Evolutionary conservation across 139 green algal genomes (phyloP).

Genomic region (Chlamydomonas sp.): DNA sequence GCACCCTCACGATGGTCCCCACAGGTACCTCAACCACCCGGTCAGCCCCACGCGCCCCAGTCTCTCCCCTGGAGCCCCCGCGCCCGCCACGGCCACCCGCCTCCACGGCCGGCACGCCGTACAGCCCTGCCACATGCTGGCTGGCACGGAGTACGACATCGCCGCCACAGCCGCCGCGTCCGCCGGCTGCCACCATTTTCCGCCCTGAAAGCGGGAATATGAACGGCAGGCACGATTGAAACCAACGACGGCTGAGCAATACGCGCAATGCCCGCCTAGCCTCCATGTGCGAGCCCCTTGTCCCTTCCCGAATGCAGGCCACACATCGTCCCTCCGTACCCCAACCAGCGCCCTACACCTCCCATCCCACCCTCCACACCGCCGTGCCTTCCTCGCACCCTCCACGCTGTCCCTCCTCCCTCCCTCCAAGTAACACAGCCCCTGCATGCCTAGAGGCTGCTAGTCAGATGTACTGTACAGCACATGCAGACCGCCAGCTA

Average conservation of each 20-base stretch:
- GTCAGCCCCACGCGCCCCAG: not conserved
- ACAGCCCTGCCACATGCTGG: not conserved
- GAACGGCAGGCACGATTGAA: too few relatives aligned
- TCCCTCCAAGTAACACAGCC: not conserved
- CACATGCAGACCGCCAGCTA: too few relatives aligned
- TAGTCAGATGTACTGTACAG: too few relatives aligned
- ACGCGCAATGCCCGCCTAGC: too few relatives aligned
- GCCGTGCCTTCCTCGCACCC: too few relatives aligned
- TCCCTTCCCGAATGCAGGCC: too few relatives aligned
- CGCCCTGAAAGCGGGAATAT: not conserved
- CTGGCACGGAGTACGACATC: constrained; percentile 15
- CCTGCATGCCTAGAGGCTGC: too few relatives aligned
- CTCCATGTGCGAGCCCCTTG: too few relatives aligned
- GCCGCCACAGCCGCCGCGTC: constrained; percentile 9
- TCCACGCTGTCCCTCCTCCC: not conserved
- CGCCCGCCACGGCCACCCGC: not conserved
- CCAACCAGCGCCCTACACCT: too few relatives aligned
- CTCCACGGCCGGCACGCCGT: not conserved
- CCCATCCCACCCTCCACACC: too few relatives aligned
- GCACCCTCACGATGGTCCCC: not conserved
- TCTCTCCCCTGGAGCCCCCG: not conserved
- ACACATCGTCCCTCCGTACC: too few relatives aligned
- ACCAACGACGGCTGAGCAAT: not conserved
- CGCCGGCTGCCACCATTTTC: not conserved
- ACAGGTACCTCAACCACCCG: not conserved